Evolutionary conservation across 345 rosid species (phyloP), one percentile per base, ranked within the genome.

Genomic region (Salix koriyanagi): DNA sequence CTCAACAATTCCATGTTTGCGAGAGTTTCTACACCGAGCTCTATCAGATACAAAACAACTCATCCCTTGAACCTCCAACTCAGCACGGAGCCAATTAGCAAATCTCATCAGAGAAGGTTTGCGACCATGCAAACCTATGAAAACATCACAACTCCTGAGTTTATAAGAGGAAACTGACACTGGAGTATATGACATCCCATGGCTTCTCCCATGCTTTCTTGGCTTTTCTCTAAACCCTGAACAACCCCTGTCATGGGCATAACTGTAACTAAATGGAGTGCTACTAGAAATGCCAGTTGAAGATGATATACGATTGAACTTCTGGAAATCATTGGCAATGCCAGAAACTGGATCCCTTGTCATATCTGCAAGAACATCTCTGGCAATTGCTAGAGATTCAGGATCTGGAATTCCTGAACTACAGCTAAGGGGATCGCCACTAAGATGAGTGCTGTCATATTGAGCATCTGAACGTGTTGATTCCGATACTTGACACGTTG

Each of bases 61-160:
- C 78, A 96, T 88, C 74, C 99, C 99, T 86, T 93, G 99, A 81
- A 83, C 83, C 87, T 96, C 98, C 65, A 96, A 71, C 76, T 96
- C 99, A 18, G 99, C 95, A 71, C 89, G 85, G 13, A 96, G 87
- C 99, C 98, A 96, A 83, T 88, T 89, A 13, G 91, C 87, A 77
- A 93, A 96, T 50, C 94, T 85, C 72, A 96, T 75, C 80, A 96
- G 64, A 44, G 97, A 85, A 34, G 97, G 90, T 70, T 93, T 96
- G 52, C 87, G 85, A 65, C 98, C 99, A 72, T 89, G 88, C 73
- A 93, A 74, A 15, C 99, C 99, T 70, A 96, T 77, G 79, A 86
- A 96, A 72, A 92, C 90, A 70, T 96, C 99, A 61, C 93, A 93
- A 77, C 95, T 90, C 84, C 94, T 86, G 64, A 89, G 41, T 74